phyloP scores from a whole-genome alignment of 176 grass and related monocot genomes.

The Pontederia crassipes region DNA sequence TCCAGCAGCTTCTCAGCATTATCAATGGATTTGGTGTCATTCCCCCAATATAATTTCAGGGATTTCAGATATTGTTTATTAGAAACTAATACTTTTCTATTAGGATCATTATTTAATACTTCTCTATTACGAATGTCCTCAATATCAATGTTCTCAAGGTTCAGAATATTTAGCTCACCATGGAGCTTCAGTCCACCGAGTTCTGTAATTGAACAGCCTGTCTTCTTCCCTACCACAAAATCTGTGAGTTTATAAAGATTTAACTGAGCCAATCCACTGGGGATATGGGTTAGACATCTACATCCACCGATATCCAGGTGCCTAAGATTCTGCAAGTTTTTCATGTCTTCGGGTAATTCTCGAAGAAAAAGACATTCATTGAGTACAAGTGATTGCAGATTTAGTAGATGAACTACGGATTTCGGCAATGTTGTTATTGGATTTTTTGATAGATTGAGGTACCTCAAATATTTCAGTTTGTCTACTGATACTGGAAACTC shows the following conservation, averaged over 20 bases:
- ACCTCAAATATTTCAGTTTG: conserved; percentile 24
- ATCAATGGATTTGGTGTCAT: conserved; percentile 3
- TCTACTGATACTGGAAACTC: conserved; percentile 10
- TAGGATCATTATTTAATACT: background rate
- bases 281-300: conserved; percentile 8
- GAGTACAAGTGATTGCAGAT: conserved; percentile 14
- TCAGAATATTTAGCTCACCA: conserved; percentile 12
- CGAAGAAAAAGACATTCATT: background rate
- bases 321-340: conserved; percentile 12
- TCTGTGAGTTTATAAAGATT: conserved; percentile 19
- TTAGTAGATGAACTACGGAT: conserved; percentile 7
- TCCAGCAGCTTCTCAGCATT: conserved; percentile 6
- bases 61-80: conserved; percentile 20
- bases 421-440: background rate
- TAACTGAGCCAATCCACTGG: conserved; percentile 7
- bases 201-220: conserved; percentile 10
- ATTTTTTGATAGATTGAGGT: conserved; percentile 19
- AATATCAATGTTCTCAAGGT: conserved; percentile 8
- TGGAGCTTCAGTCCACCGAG: conserved; percentile 3
- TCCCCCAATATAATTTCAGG: conserved; percentile 11
- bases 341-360: conserved; percentile 12
- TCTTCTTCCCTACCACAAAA: conserved; percentile 12
- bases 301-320: conserved; percentile 24
- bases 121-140: no score
- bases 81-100: background rate